Conservation (phyloP, 129 eudicot genomes). For the Pseudognaphalium luteoalbum region DNA sequence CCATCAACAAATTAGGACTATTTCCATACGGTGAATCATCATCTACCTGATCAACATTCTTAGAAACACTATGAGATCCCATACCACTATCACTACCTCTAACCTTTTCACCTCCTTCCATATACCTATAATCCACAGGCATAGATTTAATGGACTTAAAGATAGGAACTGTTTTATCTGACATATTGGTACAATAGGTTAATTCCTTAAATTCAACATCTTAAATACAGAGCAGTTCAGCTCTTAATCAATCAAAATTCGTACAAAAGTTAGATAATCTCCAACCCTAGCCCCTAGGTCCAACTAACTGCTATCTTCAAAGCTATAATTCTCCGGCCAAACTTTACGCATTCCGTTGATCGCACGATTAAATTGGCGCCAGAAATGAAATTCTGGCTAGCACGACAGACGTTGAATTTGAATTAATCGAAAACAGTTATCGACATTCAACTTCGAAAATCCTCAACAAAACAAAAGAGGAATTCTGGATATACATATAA, state of each 20-base stretch:
- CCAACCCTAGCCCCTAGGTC: conserved; percentile 47
- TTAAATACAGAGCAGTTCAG: conserved; percentile 16
- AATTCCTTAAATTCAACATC: conserved; percentile 9
- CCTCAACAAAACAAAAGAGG: conserved; percentile 1
- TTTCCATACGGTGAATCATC: conserved; percentile 70
- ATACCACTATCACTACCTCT: conserved; percentile 14
- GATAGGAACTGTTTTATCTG: conserved; percentile 37
- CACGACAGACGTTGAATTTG: conserved; percentile 17
- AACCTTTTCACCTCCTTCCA: conserved; percentile 35
- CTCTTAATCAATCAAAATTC: conserved; percentile 23
- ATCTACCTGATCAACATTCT: conserved; percentile 34
- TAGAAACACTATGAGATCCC: conserved; percentile 29
- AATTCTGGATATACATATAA: background rate
- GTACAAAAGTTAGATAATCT: conserved; percentile 27
- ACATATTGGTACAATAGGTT: conserved; percentile 32
- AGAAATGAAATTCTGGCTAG: background rate
- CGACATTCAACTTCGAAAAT: conserved; percentile 36
- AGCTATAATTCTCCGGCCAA: too few species aligned
- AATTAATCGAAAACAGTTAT: conserved; percentile 15
- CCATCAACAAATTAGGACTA: conserved; percentile 29
- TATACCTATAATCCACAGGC: conserved; percentile 52
- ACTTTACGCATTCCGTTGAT: background rate
- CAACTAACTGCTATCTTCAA: conserved; percentile 26
- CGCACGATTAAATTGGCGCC: conserved; percentile 7
- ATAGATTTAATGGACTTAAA: conserved; percentile 52